Percentiles rank a stretch among this genome's conserved stretches.
Conservation (phyloP, 73 alveolate species). For the Urostyla sp. region DNA sequence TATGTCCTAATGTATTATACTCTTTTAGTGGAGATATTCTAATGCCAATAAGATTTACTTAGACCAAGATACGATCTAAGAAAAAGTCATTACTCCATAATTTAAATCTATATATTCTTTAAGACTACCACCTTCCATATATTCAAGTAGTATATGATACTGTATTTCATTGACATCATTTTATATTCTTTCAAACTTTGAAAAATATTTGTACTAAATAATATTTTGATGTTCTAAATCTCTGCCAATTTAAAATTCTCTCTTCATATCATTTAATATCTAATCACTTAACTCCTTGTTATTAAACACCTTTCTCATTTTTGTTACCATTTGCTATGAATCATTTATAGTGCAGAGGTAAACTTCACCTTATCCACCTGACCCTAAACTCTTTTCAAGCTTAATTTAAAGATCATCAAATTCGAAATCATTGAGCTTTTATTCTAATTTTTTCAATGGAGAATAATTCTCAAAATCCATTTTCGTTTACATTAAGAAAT, state of each 20-base stretch:
- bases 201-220: slow-evolving; percentile 15
- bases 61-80: background rate
- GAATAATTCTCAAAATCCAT: background rate
- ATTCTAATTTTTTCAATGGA: background rate
- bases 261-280: background rate
- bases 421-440: background rate
- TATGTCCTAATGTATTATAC: slow-evolving; percentile 33
- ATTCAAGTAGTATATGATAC: slow-evolving; percentile 16
- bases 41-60: slow-evolving; percentile 5
- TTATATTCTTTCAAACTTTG: no score
- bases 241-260: slow-evolving; percentile 27
- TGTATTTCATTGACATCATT: background rate
- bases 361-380: slow-evolving; percentile 46
- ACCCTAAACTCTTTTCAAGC: slow-evolving; percentile 11
- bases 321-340: background rate
- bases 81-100: background rate
- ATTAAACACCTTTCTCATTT: slow-evolving; percentile 16
- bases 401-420: background rate
- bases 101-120: background rate
- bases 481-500: no score
- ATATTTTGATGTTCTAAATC: slow-evolving; percentile 32
- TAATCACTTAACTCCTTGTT: background rate
- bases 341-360: slow-evolving; percentile 22
- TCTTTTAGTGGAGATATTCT: slow-evolving; percentile 12
- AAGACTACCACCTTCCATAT: slow-evolving; percentile 32